Conservation (phyloP, 208 protist species). For the Trypanosoma boissoni region DNA sequence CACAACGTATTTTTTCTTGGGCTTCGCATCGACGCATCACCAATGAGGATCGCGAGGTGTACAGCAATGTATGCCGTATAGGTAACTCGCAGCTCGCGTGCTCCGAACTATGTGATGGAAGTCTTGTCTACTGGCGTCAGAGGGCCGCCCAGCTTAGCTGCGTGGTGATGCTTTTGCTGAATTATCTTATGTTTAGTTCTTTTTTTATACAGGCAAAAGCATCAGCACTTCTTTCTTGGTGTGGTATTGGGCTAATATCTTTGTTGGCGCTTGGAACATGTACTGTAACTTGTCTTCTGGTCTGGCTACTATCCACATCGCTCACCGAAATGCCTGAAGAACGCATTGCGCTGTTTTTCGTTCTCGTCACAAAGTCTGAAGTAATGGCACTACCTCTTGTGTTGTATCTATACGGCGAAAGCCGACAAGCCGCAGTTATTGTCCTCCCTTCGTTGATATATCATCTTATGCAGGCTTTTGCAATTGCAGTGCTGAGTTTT, state of each 20-base stretch:
- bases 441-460: slow-evolving; percentile 21
- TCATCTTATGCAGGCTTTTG: slow-evolving; percentile 27
- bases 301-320: slow-evolving; percentile 13
- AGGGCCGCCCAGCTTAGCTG: slow-evolving; percentile 19
- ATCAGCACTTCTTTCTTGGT: slow-evolving; percentile 12
- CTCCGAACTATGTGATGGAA: slow-evolving; percentile 23
- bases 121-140: slow-evolving; percentile 22
- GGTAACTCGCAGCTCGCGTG: slow-evolving; percentile 14
- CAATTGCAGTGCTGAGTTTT: slow-evolving; percentile 13
- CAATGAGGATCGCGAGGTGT: slow-evolving; percentile 9
- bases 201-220: slow-evolving; percentile 20
- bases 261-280: slow-evolving; percentile 13
- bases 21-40: slow-evolving; percentile 7
- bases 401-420: slow-evolving; percentile 22
- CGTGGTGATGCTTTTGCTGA: slow-evolving; percentile 24
- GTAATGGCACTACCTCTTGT: slow-evolving; percentile 27
- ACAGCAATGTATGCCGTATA: background rate
- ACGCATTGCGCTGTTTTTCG: slow-evolving; percentile 32
- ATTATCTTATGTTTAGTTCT: slow-evolving; percentile 30
- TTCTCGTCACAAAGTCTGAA: slow-evolving; percentile 28
- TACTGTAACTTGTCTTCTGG: slow-evolving; percentile 6
- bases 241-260: slow-evolving; percentile 11
- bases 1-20: slow-evolving; percentile 17
- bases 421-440: slow-evolving; percentile 8
- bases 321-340: slow-evolving; percentile 23